Conservation (phyloP, 768 basidiomycete species). For the Phanerodontia chrysosporium region DNA sequence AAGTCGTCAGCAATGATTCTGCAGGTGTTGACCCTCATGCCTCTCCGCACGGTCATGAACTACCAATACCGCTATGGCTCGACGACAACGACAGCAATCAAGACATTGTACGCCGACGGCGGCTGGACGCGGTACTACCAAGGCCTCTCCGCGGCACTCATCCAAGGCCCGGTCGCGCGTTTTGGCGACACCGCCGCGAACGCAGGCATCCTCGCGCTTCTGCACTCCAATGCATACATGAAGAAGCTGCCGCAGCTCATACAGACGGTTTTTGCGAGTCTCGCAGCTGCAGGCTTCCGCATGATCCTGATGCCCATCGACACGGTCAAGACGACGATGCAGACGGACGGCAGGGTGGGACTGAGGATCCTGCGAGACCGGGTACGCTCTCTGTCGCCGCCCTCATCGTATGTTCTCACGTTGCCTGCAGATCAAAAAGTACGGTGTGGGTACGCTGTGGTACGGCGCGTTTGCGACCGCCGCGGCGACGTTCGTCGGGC, state of each 20-base stretch:
- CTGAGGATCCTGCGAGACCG: slow-evolving; percentile 61
- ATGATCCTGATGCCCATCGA: slow-evolving; percentile 93
- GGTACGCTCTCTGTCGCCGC: slow-evolving; percentile 29
- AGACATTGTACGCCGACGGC: slow-evolving; percentile 72
- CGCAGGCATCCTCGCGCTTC: slow-evolving; percentile 82
- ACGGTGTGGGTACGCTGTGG: slow-evolving; percentile 80
- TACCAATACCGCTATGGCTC: slow-evolving; percentile 92
- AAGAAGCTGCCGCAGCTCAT: slow-evolving; percentile 54
- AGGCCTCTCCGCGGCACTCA: slow-evolving; percentile 77
- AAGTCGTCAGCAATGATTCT: slow-evolving; percentile 75
- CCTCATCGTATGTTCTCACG: not conserved
- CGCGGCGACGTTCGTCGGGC: slow-evolving; percentile 89
- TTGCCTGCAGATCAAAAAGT: slow-evolving; percentile 52
- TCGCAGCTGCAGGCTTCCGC: slow-evolving; percentile 79
- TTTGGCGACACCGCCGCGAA: slow-evolving; percentile 97
- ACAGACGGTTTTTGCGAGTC: slow-evolving; percentile 76
- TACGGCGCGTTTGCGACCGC: slow-evolving; percentile 91
- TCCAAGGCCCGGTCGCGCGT: slow-evolving; percentile 80
- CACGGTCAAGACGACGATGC: slow-evolving; percentile 92
- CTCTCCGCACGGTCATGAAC: slow-evolving; percentile 97
- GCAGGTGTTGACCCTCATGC: slow-evolving; percentile 91
- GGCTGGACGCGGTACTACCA: slow-evolving; percentile 85
- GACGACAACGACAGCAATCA: slow-evolving; percentile 56
- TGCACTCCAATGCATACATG: slow-evolving; percentile 73
- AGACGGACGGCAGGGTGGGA: slow-evolving; percentile 80